A percentile compares a stretch with the other conserved stretches of the same genome.
phyloP scores from a whole-genome alignment of 371 early-diverging fungal species.

The Basidiobolus meristosporus region DNA sequence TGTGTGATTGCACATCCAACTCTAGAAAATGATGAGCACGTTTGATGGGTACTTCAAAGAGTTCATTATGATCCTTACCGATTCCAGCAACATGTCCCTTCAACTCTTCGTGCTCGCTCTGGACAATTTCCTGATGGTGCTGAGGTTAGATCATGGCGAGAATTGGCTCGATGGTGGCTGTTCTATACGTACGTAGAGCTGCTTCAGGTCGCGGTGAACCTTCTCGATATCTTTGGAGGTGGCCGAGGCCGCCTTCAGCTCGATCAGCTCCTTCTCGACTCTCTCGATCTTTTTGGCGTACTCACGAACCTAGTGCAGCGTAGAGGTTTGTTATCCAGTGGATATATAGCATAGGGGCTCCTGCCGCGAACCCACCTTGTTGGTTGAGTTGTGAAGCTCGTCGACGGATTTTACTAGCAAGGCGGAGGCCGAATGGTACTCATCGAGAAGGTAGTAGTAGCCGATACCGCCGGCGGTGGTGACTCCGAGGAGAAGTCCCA shows the following conservation, averaged over 20 bases:
- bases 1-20: no score
- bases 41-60: no score
- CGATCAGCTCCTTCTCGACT: slow-evolving; percentile 37
- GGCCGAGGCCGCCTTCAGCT: slow-evolving; percentile 29
- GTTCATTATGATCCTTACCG: no score
- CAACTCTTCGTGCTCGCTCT: no score
- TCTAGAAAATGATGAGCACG: no score
- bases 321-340: background rate
- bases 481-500: slow-evolving; percentile 58
- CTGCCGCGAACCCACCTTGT: slow-evolving; percentile 19
- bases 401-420: slow-evolving; percentile 51
- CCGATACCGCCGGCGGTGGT: slow-evolving; percentile 51
- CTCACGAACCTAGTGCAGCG: slow-evolving; percentile 24
- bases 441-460: slow-evolving; percentile 58
- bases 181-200: slow-evolving; percentile 26
- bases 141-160: no score
- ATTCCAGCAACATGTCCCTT: no score
- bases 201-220: slow-evolving; percentile 35
- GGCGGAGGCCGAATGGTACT: slow-evolving; percentile 51
- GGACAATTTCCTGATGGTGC: no score
- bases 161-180: no score
- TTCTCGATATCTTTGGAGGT: slow-evolving; percentile 43
- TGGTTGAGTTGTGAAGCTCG: slow-evolving; percentile 48
- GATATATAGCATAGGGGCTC: background rate
- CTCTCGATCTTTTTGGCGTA: slow-evolving; percentile 57